These are phyloP conservation scores for Sphagnum magellanicum DNA, from an alignment of 228 moss, liverwort and hornwort species.

Conservation along the genomic window DNA sequence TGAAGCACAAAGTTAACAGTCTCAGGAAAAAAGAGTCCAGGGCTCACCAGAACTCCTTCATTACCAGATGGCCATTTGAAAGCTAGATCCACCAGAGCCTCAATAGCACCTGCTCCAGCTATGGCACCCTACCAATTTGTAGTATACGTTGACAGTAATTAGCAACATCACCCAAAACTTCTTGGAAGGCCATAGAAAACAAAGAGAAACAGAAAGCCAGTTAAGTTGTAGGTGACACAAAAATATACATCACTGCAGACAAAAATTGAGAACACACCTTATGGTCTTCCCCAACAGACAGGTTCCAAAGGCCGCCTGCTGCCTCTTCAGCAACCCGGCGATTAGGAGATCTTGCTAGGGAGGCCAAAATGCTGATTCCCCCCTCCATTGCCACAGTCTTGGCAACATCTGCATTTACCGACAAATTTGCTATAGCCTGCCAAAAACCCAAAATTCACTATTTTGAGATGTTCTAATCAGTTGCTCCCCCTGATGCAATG, in stretches of 20 bases:
- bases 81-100: conserved; percentile 81
- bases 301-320: conserved; percentile 89
- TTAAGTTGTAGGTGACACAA: too few relatives aligned
- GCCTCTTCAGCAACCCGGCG: conserved; percentile 97
- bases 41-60: conserved; percentile 82
- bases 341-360: conserved; percentile 84
- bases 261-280: conserved; percentile 38
- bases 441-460: too few relatives aligned
- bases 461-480: too few relatives aligned
- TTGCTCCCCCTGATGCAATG: too few relatives aligned
- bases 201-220: too few relatives aligned
- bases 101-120: conserved; percentile 86
- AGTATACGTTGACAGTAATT: conserved; percentile 5
- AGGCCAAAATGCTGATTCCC: conserved; percentile 78
- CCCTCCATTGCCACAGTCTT: conserved; percentile 87
- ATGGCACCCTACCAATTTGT: conserved; percentile 67
- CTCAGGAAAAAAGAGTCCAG: neutral
- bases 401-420: conserved; percentile 89
- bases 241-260: too few relatives aligned
- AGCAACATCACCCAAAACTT: too few relatives aligned
- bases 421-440: conserved; percentile 95
- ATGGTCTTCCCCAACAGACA: conserved; percentile 92
- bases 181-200: too few relatives aligned
- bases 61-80: conserved; percentile 83
- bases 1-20: too few relatives aligned